Evolutionary conservation across 441 rosid species (phyloP).

Genomic region (Isatis lusitanica): DNA sequence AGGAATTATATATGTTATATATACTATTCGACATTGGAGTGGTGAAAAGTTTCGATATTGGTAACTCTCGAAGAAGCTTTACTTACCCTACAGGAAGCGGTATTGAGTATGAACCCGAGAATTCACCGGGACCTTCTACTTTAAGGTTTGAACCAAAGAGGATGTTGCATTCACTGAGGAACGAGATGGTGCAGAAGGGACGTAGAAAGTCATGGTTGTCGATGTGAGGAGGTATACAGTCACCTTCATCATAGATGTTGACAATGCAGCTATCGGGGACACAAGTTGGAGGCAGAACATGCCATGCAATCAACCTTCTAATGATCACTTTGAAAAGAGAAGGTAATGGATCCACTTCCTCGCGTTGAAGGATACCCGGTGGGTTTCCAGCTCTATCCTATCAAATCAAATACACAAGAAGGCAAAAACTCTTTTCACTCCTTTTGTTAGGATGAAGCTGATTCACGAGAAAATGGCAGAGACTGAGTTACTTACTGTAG

Average conservation of each 20-base stretch:
- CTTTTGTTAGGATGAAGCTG: background rate
- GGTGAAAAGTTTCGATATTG: background rate
- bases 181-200: slow-evolving; percentile 68
- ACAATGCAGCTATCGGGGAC: slow-evolving; percentile 73
- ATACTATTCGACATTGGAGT: background rate
- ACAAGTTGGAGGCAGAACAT: slow-evolving; percentile 57
- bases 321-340: slow-evolving; percentile 57
- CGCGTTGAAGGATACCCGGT: slow-evolving; percentile 55
- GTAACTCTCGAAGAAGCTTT: background rate
- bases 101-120: slow-evolving; percentile 51
- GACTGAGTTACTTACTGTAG: slow-evolving; percentile 46
- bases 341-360: slow-evolving; percentile 65
- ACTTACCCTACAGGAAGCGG: slow-evolving; percentile 67
- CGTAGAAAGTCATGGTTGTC: slow-evolving; percentile 67
- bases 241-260: slow-evolving; percentile 70
- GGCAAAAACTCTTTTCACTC: background rate
- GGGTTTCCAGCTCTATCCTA: slow-evolving; percentile 67
- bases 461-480: background rate
- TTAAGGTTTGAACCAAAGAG: slow-evolving; percentile 58
- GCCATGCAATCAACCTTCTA: slow-evolving; percentile 63
- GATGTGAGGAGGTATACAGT: slow-evolving; percentile 75
- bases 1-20: background rate
- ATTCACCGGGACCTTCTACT: slow-evolving; percentile 56
- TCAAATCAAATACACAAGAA: slow-evolving; percentile 14
- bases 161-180: slow-evolving; percentile 55